Evolutionary conservation across 768 basidiomycete species (phyloP), one percentile per base, ranked within the genome.

Genomic region (Xerocomellus dryophilus): DNA sequence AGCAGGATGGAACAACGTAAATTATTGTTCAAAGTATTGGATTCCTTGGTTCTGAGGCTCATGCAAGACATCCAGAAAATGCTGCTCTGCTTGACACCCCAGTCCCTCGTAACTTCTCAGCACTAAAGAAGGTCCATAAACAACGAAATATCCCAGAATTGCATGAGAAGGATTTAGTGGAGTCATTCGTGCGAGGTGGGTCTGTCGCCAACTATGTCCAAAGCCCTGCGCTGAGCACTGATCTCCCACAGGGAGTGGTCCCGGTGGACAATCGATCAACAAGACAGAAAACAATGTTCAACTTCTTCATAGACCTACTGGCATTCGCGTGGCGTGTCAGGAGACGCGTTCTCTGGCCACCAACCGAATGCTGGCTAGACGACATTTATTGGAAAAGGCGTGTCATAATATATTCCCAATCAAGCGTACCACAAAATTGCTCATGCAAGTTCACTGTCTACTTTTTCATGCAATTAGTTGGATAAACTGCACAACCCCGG

Each of bases 191-290:
- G 47, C 79, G 90, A 69, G 93, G 93, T 89, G 48, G 64, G 68
- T 74, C 60, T n/a, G 8, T 43, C 20, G 11, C 43, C 27, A 44
- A 11, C 21, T 20, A 35, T 34, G 7, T 43, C 35, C 36, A 14
- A 31, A 49, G 41, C 47, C 20, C 23, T 42, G 50, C 50, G 10
- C 21, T 49, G 23, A 50, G 53, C 48, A 18, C n/a, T 60, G 27
- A 66, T 52, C 45, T 31, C 10, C 2, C 44, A 25, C 64, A 93
- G 92, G 92, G 42, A 86, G 90, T 65, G 94, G 93, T 17, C 93
- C 93, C 57, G 94, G 94, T 27, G 94, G 94, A n/a, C 94, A 98
- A 77, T 93, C 92, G 25, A 86, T 96, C 67, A 96, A 98, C 77
- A 98, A 97, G 75, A 93, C 91, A 55, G 81, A 87, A 76, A 85